Conservation (phyloP, 306 rosid genomes). For the Prunus campanulata region DNA sequence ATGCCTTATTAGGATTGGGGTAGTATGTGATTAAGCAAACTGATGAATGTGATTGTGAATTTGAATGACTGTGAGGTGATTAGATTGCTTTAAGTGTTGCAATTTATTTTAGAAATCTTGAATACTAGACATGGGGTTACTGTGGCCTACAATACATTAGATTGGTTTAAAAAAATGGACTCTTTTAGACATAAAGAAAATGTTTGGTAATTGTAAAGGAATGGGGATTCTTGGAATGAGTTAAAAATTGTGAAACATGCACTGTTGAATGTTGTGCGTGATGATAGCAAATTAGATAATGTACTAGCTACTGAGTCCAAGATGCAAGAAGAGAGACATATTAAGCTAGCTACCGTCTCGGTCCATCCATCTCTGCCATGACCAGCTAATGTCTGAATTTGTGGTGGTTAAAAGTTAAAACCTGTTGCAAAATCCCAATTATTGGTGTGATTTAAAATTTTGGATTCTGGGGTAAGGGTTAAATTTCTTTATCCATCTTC, state of each 20-base stretch:
- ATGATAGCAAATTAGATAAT: background rate
- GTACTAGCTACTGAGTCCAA: background rate
- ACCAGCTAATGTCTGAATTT: background rate
- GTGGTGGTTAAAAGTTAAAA: background rate
- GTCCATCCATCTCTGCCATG: background rate
- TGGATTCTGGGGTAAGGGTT: background rate
- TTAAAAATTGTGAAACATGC: background rate
- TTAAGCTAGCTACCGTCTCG: background rate
- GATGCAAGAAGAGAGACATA: background rate
- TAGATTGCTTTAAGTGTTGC: too few species aligned
- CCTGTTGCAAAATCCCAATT: background rate
- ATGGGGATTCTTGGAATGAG: conserved; percentile 5
- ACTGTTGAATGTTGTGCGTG: background rate
- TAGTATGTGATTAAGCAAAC: background rate
- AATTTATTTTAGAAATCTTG: too few species aligned
- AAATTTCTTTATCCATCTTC: background rate
- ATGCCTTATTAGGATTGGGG: background rate
- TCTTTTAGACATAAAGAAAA: background rate
- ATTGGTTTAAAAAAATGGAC: background rate
- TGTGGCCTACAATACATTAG: too few species aligned
- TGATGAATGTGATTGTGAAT: background rate
- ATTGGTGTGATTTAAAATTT: background rate
- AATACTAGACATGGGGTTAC: too few species aligned
- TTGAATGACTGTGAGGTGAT: background rate
- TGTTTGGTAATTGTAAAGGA: background rate